Conservation (phyloP, 805 yeast species). For the Yamadazyma paraphyllophila region DNA sequence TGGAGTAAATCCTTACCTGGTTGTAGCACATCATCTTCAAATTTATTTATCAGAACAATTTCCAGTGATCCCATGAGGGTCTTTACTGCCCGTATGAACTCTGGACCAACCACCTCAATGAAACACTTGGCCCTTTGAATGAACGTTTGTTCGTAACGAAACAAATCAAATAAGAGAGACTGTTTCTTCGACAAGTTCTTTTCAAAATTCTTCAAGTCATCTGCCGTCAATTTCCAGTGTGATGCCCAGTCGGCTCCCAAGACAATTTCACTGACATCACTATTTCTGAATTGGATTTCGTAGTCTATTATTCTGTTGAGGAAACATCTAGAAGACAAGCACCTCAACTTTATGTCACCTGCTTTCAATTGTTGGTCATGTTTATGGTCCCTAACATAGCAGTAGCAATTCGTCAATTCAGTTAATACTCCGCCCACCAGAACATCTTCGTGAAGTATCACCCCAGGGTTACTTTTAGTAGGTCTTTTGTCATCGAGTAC, state of each 20-base stretch:
- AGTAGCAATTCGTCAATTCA: slow-evolving; percentile 47
- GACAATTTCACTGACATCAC: slow-evolving; percentile 25
- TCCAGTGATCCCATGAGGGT: slow-evolving; percentile 16
- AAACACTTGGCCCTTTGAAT: slow-evolving; percentile 66
- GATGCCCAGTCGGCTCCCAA: slow-evolving; percentile 59
- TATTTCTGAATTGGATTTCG: slow-evolving; percentile 22
- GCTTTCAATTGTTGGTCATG: slow-evolving; percentile 14
- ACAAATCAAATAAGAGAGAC: slow-evolving; percentile 71
- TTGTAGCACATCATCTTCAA: slow-evolving; percentile 56
- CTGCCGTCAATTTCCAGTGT: slow-evolving; percentile 60
- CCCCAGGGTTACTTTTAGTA: slow-evolving; percentile 14
- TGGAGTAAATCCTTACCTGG: slow-evolving; percentile 56
- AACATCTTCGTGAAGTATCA: slow-evolving; percentile 18
- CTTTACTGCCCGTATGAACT: slow-evolving; percentile 31
- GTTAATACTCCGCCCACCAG: slow-evolving; percentile 42
- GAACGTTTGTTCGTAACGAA: slow-evolving; percentile 68
- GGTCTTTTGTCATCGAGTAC: slow-evolving; percentile 8
- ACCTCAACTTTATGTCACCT: slow-evolving; percentile 18
- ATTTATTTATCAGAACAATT: slow-evolving; percentile 20
- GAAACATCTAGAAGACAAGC: slow-evolving; percentile 38
- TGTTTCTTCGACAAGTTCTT: slow-evolving; percentile 60
- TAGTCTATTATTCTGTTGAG: slow-evolving; percentile 32
- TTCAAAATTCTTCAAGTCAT: slow-evolving; percentile 51
- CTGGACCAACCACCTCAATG: slow-evolving; percentile 46
- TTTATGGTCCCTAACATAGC: slow-evolving; percentile 24